These are phyloP conservation scores for Arabis alpina DNA, from an alignment of 345 rosid species.

Conservation along the genomic window DNA sequence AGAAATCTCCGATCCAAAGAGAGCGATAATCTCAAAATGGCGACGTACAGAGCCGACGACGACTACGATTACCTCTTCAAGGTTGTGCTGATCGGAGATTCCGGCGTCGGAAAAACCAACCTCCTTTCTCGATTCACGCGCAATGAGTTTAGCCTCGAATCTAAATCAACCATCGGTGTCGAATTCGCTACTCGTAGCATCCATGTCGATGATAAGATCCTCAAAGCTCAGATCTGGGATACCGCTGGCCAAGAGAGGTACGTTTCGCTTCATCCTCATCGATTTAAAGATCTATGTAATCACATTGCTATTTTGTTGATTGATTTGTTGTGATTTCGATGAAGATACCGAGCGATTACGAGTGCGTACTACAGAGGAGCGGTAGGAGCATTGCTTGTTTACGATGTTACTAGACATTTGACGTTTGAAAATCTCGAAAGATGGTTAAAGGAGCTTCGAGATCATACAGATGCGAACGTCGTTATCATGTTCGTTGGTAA, in stretches of 20 bases:
- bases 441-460: constrained; percentile 87
- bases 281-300: neutral
- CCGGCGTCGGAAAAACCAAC: constrained; percentile 78
- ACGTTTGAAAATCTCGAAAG: constrained; percentile 81
- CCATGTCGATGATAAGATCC: constrained; percentile 67
- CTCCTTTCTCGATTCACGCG: constrained; percentile 68
- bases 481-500: constrained; percentile 88
- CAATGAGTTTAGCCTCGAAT: constrained; percentile 77
- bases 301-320: too few species aligned
- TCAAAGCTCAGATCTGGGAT: constrained; percentile 88
- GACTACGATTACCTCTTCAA: constrained; percentile 79
- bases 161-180: constrained; percentile 77
- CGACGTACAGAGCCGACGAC: constrained; percentile 69
- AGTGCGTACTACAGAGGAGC: constrained; percentile 92
- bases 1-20: constrained; percentile 25
- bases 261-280: neutral
- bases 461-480: constrained; percentile 74
- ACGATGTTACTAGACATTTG: constrained; percentile 78
- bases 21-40: constrained; percentile 41
- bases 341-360: constrained; percentile 76
- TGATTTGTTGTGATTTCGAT: neutral
- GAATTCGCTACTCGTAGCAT: constrained; percentile 79
- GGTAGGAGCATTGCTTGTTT: constrained; percentile 79
- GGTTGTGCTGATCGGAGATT: constrained; percentile 72
- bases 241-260: constrained; percentile 85